These are phyloP conservation scores for Acanthamoeba culbertsoni DNA, from an alignment of 208 protist species.

Conservation along the genomic window DNA sequence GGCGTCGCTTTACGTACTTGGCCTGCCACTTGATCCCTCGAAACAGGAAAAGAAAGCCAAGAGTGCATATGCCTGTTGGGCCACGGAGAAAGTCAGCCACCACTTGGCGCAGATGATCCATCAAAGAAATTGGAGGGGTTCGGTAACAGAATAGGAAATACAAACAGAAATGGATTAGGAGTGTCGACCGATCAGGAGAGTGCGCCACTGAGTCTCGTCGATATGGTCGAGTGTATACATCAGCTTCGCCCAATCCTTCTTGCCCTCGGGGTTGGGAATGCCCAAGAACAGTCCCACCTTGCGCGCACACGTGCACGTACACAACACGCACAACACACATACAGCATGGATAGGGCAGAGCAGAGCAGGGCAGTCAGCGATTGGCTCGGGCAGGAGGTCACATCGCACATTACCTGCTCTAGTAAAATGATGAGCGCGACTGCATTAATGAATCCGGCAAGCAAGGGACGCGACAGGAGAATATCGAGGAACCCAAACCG, in stretches of 20 bases:
- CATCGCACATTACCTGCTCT: background rate
- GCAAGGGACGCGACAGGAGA: background rate
- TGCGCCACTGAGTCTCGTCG: background rate
- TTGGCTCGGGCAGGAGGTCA: background rate
- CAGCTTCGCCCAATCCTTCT: slow-evolving; percentile 20
- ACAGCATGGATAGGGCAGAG: background rate
- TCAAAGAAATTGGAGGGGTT: too few species aligned
- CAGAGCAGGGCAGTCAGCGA: too few species aligned
- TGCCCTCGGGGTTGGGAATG: background rate
- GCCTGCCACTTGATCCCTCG: background rate
- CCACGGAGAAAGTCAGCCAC: too few species aligned
- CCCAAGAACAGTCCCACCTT: slow-evolving; percentile 15
- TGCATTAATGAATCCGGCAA: slow-evolving; percentile 47
- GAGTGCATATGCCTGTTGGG: background rate
- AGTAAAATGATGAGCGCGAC: slow-evolving; percentile 33
- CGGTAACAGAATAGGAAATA: too few species aligned
- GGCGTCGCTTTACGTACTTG: background rate
- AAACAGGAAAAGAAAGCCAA: background rate
- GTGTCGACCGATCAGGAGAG: slow-evolving; percentile 6
- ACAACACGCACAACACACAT: background rate
- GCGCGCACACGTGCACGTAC: background rate
- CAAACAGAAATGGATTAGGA: background rate
- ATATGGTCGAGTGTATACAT: background rate
- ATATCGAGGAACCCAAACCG: slow-evolving; percentile 43
- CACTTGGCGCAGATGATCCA: too few species aligned